phyloP scores from a whole-genome alignment of 306 rosid genomes.

The Lupinus albus region DNA sequence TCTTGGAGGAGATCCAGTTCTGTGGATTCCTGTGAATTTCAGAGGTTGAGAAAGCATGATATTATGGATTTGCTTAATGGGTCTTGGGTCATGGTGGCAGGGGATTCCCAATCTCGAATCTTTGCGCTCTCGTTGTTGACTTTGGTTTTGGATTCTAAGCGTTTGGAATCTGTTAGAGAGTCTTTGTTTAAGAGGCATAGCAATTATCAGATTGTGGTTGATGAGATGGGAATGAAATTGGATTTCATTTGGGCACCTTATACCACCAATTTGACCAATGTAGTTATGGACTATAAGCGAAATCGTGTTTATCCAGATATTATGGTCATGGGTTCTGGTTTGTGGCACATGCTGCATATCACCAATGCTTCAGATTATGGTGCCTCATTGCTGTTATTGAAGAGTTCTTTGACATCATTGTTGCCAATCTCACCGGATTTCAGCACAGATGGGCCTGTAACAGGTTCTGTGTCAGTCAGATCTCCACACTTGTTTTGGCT shows the following conservation, averaged over 20 bases:
- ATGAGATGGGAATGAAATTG: constrained; percentile 70
- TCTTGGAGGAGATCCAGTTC: constrained; percentile 57
- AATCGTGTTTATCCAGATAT: constrained; percentile 73
- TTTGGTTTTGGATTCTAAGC: constrained; percentile 59
- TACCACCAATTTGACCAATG: constrained; percentile 61
- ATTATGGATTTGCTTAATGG: constrained; percentile 84
- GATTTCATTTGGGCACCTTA: constrained; percentile 92
- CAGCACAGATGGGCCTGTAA: constrained; percentile 47
- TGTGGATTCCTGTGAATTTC: constrained; percentile 63
- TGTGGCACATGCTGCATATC: constrained; percentile 84
- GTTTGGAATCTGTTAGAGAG: constrained; percentile 47
- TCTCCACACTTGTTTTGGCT: constrained; percentile 90
- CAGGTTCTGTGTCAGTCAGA: constrained; percentile 53
- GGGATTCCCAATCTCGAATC: constrained; percentile 84
- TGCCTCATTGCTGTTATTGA: constrained; percentile 44
- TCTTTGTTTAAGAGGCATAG: constrained; percentile 76
- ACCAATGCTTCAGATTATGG: constrained; percentile 69
- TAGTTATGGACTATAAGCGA: constrained; percentile 53
- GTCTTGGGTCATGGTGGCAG: constrained; percentile 85
- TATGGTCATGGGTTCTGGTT: constrained; percentile 77
- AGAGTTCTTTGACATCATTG: constrained; percentile 54
- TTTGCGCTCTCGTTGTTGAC: constrained; percentile 57
- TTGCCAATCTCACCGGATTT: constrained; percentile 61
- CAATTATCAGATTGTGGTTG: constrained; percentile 65
- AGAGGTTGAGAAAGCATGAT: constrained; percentile 55